These are phyloP conservation scores for Falciphora oryzae DNA, from an alignment of 2,329 filamentous ascomycete genomes.

Conservation along the genomic window DNA sequence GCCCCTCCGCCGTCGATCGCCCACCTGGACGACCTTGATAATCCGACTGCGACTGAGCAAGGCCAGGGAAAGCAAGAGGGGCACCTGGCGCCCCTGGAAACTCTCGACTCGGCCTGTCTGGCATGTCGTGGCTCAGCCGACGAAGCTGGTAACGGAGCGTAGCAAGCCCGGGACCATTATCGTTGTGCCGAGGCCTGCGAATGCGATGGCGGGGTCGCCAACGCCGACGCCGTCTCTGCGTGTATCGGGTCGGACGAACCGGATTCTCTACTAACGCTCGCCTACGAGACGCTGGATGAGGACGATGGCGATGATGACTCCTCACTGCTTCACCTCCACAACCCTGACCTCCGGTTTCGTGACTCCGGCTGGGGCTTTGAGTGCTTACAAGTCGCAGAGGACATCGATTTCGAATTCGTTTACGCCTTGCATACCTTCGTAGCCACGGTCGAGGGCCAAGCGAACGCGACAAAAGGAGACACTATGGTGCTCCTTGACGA, in stretches of 20 bases:
- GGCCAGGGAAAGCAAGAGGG: neutral
- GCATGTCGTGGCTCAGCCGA: neutral
- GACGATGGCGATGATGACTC: slow-evolving; percentile 16
- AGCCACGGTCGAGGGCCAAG: slow-evolving; percentile 95
- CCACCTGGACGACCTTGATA: neutral
- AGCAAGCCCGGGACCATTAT: neutral
- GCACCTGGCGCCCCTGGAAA: neutral
- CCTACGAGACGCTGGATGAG: slow-evolving; percentile 22
- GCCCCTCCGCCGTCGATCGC: neutral
- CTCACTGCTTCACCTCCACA: slow-evolving; percentile 42
- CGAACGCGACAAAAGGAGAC: slow-evolving; percentile 96
- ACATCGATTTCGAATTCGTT: slow-evolving; percentile 99
- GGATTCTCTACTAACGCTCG: neutral
- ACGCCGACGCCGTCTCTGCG: neutral
- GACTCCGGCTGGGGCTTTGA: slow-evolving; percentile 69
- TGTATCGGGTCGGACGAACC: neutral
- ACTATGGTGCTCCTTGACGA: slow-evolving; percentile 98
- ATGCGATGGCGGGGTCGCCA: neutral
- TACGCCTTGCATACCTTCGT: slow-evolving; percentile 98
- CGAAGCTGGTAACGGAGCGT: neutral
- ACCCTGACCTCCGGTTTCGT: slow-evolving; percentile 55
- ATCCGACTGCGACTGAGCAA: neutral
- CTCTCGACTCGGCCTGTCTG: neutral
- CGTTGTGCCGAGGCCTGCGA: neutral
- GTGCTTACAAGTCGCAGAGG: slow-evolving; percentile 91